These are phyloP conservation scores for Myxozyma mucilagina DNA, from an alignment of 805 yeast species.

Conservation along the genomic window DNA sequence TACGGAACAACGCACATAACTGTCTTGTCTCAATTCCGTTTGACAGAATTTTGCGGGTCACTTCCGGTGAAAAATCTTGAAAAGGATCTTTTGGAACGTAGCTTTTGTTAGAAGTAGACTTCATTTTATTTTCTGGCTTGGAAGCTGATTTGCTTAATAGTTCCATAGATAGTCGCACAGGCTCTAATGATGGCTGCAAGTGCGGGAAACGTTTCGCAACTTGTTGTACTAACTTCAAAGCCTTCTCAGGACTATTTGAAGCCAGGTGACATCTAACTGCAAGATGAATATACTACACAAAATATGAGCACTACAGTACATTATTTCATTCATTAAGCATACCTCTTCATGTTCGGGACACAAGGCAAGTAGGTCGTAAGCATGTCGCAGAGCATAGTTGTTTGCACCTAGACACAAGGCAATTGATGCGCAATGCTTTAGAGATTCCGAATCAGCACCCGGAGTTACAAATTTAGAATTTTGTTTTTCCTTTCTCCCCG, in stretches of 20 bases:
- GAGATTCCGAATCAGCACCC: background rate
- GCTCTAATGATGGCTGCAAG: background rate
- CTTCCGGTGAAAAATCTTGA: background rate
- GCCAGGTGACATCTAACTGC: slow-evolving; percentile 2
- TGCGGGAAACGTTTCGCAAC: background rate
- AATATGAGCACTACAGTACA: too few relatives aligned
- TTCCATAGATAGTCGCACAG: background rate
- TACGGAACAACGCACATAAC: background rate
- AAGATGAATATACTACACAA: background rate
- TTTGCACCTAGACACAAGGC: background rate
- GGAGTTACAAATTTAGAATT: background rate
- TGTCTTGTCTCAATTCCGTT: background rate
- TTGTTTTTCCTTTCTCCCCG: background rate
- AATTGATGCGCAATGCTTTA: background rate
- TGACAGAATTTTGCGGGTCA: background rate
- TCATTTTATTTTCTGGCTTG: background rate
- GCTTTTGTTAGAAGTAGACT: background rate
- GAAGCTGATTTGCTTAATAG: background rate
- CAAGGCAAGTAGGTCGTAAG: background rate
- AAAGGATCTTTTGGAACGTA: background rate
- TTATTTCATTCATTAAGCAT: background rate
- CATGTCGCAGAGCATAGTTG: background rate
- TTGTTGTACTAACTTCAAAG: background rate
- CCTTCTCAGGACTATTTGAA: background rate
- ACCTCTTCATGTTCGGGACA: background rate